These are phyloP conservation scores for Musa beccarii DNA, from an alignment of 176 grass and related monocot species.

Conservation along the genomic window DNA sequence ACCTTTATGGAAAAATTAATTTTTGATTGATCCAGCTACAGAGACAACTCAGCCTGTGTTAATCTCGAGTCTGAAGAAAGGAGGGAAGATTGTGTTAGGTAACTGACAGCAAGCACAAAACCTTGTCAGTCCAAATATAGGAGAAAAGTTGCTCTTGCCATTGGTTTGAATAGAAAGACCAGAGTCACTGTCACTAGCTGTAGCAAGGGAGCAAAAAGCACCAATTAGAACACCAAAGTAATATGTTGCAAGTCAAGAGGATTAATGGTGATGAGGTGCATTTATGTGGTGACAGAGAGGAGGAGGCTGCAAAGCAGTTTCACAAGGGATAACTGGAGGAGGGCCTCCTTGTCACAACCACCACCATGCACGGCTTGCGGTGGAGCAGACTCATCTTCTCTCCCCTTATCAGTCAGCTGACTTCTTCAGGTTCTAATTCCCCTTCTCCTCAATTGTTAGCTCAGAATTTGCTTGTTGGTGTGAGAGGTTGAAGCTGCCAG, in stretches of 20 bases:
- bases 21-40: too few relatives aligned
- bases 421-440: not conserved
- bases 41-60: too few relatives aligned
- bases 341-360: not conserved
- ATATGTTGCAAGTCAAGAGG: too few relatives aligned
- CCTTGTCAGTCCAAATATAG: too few relatives aligned
- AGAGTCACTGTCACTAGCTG: slow-evolving; percentile 5
- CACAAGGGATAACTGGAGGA: not conserved
- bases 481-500: slow-evolving; percentile 12
- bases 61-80: too few relatives aligned
- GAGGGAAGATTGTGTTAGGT: too few relatives aligned
- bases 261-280: not conserved
- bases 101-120: too few relatives aligned
- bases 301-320: not conserved
- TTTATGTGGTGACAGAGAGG: not conserved
- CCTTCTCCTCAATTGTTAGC: not conserved
- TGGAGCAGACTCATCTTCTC: not conserved
- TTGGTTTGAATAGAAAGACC: not conserved
- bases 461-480: not conserved
- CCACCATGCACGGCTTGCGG: not conserved
- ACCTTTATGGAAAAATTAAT: too few relatives aligned
- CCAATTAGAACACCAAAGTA: not conserved
- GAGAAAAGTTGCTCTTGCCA: too few relatives aligned
- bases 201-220: not conserved
- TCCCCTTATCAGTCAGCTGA: not conserved